A percentile compares a stretch with the other conserved stretches of the same genome.
Evolutionary conservation across 768 basidiomycete genomes (phyloP).

Genomic region (Xanthoconium stramineum): DNA sequence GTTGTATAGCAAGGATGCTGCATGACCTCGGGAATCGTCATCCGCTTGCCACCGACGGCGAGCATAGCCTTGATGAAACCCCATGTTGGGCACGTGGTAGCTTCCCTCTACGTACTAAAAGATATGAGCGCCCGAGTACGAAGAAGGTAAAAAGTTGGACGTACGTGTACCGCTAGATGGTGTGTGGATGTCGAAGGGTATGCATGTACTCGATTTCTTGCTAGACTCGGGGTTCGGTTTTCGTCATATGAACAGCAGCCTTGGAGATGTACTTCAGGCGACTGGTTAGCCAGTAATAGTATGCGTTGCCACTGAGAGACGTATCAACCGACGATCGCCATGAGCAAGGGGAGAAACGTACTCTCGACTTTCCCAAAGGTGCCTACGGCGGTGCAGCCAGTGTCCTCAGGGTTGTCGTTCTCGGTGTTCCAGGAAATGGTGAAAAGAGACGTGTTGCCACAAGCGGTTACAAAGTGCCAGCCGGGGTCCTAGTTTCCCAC

Average conservation of each 20-base stretch:
- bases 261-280: constrained; percentile 97
- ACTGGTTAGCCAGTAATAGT: constrained; percentile 57
- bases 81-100: constrained; percentile 78
- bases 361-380: constrained; percentile 99
- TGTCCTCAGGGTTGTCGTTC: constrained; percentile 25
- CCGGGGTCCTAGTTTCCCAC: too few species aligned
- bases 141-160: neutral
- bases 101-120: constrained; percentile 61
- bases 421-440: constrained; percentile 1
- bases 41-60: constrained; percentile 88
- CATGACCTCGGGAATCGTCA: constrained; percentile 89
- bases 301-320: too few species aligned
- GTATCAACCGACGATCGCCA: constrained; percentile 20
- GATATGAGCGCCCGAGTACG: neutral
- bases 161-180: constrained; percentile 75
- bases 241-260: constrained; percentile 86
- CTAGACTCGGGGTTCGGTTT: constrained; percentile 88
- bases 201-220: constrained; percentile 98
- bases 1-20: constrained; percentile 87
- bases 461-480: too few species aligned
- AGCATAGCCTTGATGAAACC: constrained; percentile 87
- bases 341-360: constrained; percentile 41
- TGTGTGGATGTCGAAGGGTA: constrained; percentile 90
- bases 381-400: constrained; percentile 88
- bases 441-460: constrained; percentile 22